A percentile compares a stretch with the other conserved stretches of the same genome.
phyloP scores from a whole-genome alignment of 768 basidiomycete species.

The Gloeopeniophorella convolvens region DNA sequence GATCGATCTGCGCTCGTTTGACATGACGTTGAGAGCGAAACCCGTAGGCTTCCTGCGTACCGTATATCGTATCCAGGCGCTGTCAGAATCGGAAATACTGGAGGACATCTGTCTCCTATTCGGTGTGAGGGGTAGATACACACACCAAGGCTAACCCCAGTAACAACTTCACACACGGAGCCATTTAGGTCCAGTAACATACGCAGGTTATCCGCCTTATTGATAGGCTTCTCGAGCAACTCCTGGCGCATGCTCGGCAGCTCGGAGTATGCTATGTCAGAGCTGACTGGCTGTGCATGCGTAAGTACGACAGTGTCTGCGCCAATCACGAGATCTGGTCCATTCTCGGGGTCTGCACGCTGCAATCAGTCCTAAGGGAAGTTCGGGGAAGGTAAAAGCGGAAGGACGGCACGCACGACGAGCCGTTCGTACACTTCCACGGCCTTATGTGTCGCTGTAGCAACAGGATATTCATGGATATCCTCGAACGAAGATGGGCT shows the following conservation, averaged over 20 bases:
- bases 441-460: slow-evolving; percentile 73
- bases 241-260: slow-evolving; percentile 53
- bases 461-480: slow-evolving; percentile 66
- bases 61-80: slow-evolving; percentile 72
- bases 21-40: not conserved
- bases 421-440: slow-evolving; percentile 84
- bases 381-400: not conserved
- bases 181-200: slow-evolving; percentile 90
- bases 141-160: slow-evolving; percentile 76
- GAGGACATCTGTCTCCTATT: not conserved
- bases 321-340: slow-evolving; percentile 75
- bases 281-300: slow-evolving; percentile 55
- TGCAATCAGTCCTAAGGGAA: slow-evolving; percentile 22
- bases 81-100: slow-evolving; percentile 69
- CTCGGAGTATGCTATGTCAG: slow-evolving; percentile 49
- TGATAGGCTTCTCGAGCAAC: slow-evolving; percentile 81
- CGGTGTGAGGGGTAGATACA: not conserved
- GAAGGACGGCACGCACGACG: slow-evolving; percentile 40
- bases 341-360: slow-evolving; percentile 53
- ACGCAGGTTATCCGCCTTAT: slow-evolving; percentile 73
- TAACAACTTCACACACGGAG: slow-evolving; percentile 83
- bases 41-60: slow-evolving; percentile 36
- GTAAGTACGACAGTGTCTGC: slow-evolving; percentile 96
- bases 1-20: slow-evolving; percentile 48
- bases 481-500: slow-evolving; percentile 60